Conservation (phyloP, 352 stramenopile species). For the Globisporangium spinosum region DNA sequence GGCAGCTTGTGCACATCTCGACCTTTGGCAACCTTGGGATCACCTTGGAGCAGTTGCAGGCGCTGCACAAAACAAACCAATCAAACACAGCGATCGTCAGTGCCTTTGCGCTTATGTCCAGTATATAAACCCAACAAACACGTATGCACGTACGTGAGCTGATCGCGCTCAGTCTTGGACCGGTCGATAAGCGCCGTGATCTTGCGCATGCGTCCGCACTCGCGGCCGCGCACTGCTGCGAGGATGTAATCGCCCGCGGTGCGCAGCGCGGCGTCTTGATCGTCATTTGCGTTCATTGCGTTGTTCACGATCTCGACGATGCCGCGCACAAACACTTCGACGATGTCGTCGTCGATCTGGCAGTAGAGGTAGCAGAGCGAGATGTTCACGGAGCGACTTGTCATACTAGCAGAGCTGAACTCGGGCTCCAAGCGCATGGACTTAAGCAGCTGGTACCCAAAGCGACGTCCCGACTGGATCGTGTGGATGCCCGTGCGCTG, state of each 20-base stretch:
- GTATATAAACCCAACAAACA: neutral
- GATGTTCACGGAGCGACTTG: conserved; percentile 33
- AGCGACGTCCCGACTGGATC: conserved; percentile 26
- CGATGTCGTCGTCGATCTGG: conserved; percentile 31
- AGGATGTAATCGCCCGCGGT: conserved; percentile 38
- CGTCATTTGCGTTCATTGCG: neutral
- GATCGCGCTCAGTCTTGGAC: conserved; percentile 51
- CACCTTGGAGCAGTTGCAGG: conserved; percentile 53
- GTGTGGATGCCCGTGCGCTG: conserved; percentile 35
- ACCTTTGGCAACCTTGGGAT: conserved; percentile 45
- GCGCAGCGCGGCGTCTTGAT: conserved; percentile 22
- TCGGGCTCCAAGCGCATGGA: conserved; percentile 36
- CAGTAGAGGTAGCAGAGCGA: conserved; percentile 68
- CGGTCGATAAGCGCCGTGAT: conserved; percentile 48
- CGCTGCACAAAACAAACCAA: conserved; percentile 19
- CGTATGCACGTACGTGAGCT: conserved; percentile 35
- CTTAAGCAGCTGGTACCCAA: conserved; percentile 65
- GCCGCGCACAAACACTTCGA: conserved; percentile 56
- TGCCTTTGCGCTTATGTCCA: neutral
- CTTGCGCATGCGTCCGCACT: conserved; percentile 49
- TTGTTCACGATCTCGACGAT: conserved; percentile 45
- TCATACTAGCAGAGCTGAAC: neutral
- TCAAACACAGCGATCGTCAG: neutral
- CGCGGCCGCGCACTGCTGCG: conserved; percentile 33
- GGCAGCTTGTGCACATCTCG: conserved; percentile 56